These are phyloP conservation scores for Claviceps fusiformis DNA, from an alignment of 2,329 filamentous ascomycete genomes.

Conservation along the genomic window DNA sequence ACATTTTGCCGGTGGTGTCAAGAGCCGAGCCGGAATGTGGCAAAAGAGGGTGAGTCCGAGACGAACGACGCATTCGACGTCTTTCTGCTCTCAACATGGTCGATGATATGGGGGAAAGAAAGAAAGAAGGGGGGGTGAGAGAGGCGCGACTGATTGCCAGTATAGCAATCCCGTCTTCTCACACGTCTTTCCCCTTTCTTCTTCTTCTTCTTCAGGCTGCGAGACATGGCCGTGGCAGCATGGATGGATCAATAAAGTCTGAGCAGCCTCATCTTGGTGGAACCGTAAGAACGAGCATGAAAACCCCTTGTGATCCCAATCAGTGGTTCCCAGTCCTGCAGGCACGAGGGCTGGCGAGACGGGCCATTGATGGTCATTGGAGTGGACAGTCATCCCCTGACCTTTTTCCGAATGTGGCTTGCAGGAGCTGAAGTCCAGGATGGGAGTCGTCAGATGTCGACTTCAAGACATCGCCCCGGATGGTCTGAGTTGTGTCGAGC, in stretches of 20 bases:
- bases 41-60: background rate
- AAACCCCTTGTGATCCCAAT: no score
- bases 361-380: background rate
- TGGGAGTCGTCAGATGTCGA: background rate
- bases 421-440: conserved; percentile 21
- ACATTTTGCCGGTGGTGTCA: background rate
- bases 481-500: no score
- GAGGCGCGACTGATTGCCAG: no score
- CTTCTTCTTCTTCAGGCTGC: no score
- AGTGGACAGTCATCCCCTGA: background rate
- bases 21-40: background rate
- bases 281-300: no score
- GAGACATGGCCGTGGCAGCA: background rate
- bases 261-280: background rate
- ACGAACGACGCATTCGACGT: background rate
- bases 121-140: no score
- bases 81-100: background rate
- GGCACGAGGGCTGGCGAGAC: background rate
- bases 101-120: background rate
- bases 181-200: no score
- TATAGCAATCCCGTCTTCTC: no score
- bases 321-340: background rate
- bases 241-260: background rate
- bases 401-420: conserved; percentile 13
- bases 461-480: background rate